Evolutionary conservation across 2,329 filamentous ascomycete genomes (phyloP), one percentile per base, ranked within the genome.

Genomic region (Harringtonia lauricola): DNA sequence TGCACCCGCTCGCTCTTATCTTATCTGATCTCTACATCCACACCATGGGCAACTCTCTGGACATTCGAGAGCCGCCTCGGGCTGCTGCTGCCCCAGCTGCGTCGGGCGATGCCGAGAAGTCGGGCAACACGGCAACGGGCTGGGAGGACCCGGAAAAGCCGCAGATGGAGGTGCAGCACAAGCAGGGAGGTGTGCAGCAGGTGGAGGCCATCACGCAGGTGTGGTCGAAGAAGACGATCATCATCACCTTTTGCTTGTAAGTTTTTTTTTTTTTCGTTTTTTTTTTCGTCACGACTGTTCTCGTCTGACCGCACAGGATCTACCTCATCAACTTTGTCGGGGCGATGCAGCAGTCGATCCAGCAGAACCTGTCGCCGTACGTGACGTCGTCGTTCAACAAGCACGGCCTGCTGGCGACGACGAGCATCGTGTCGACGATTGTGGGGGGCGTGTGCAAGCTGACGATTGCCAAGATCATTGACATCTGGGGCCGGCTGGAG

Each of bases 401-500:
- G 19, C 76, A 79, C 55, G 76, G 72, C 1, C 60, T 78, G 18
- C 64, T 71, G 3, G 64, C 72, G 1, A 66, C 72, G 4, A 70
- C 72, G 13, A 61, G 63, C 36, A 71, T 81, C 47, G 64, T 81
- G 12, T 63, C 73, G 13, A 67, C 62, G 47, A 60, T 75, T 22
- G 71, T 80, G 37, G 62, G 64, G 54, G 80, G 76, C 33, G 67
- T 81, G 15, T 67, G 72, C 44, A 79, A 79, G 54, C 69, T 83
- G 4, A 74, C 79, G 0, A 68, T 81, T 50, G 78, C 80, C 39
- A 84, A 83, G 58, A 64, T 82, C 18, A 65, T 82, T 39, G 76
- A 85, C 59, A 67, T 81, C 26, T 83, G 76, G 65, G 80, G 79
- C 44, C 74, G 80, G 34, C 71, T 78, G 8, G 70, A 81, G 55